A percentile compares a stretch with the other conserved stretches of the same genome.
These are phyloP conservation scores for Sisymbrium altissimum DNA, from an alignment of 345 rosid species.

Conservation along the genomic window DNA sequence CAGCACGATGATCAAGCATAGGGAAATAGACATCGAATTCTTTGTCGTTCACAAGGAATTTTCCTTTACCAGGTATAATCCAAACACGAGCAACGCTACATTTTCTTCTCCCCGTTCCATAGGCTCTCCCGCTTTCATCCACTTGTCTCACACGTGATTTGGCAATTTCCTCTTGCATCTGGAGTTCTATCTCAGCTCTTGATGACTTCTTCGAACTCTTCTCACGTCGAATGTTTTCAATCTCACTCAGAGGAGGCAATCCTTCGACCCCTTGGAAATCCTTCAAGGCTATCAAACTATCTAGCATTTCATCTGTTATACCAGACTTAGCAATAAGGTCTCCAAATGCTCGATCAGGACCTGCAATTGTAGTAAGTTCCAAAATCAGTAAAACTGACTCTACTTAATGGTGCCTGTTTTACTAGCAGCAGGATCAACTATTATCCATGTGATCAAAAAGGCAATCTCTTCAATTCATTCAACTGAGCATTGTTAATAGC, in stretches of 20 bases:
- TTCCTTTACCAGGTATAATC: constrained; percentile 88
- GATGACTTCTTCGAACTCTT: constrained; percentile 65
- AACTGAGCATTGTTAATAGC: background rate
- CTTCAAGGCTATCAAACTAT: constrained; percentile 81
- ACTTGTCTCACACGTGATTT: constrained; percentile 84
- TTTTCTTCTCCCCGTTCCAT: constrained; percentile 97
- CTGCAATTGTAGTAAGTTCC: constrained; percentile 35
- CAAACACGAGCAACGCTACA: constrained; percentile 92
- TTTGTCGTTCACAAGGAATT: constrained; percentile 71
- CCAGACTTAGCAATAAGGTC: constrained; percentile 92
- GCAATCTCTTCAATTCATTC: background rate
- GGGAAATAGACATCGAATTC: constrained; percentile 87
- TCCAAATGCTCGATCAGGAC: constrained; percentile 89
- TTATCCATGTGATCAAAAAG: too few species aligned
- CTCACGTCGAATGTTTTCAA: constrained; percentile 68
- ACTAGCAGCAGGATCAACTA: too few species aligned
- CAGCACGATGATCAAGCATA: constrained; percentile 90
- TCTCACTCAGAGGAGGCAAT: constrained; percentile 79
- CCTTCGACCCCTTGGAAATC: constrained; percentile 84
- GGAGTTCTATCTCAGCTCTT: constrained; percentile 79
- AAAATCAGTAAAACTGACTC: constrained; percentile 7
- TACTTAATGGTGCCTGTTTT: background rate
- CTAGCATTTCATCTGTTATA: constrained; percentile 88
- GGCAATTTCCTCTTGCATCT: constrained; percentile 84
- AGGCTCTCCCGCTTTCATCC: constrained; percentile 85